These are phyloP conservation scores for Chlamydomonas asymmetrica DNA, from an alignment of 139 green algal species.

Conservation along the genomic window DNA sequence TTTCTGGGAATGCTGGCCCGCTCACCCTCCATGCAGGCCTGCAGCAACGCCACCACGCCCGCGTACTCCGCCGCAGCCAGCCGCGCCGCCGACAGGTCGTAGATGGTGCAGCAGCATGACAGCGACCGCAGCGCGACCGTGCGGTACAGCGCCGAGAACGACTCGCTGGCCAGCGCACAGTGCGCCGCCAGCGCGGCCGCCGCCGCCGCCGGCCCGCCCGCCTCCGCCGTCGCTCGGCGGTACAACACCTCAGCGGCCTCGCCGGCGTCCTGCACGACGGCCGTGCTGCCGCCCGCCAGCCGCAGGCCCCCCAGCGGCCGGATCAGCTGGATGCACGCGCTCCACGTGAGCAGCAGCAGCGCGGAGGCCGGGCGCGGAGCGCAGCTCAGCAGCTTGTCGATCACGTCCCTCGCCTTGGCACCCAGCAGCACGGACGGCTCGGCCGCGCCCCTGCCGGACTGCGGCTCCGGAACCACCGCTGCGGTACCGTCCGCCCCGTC, in stretches of 20 bases:
- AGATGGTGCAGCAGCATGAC: conserved; percentile 48
- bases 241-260: too few relatives aligned
- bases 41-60: conserved; percentile 30
- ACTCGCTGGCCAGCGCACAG: conserved; percentile 1
- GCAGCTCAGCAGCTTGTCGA: conserved; percentile 36
- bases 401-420: conserved; percentile 37
- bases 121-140: conserved; percentile 28
- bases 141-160: conserved; percentile 28
- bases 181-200: background rate
- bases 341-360: conserved; percentile 39
- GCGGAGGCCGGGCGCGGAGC: conserved; percentile 12
- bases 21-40: conserved; percentile 21
- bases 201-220: background rate
- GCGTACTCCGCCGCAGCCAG: conserved; percentile 30
- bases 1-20: background rate
- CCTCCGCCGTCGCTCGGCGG: too few relatives aligned
- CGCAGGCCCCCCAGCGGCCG: too few relatives aligned
- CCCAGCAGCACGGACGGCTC: conserved; percentile 29
- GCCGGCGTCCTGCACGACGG: background rate
- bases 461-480: too few relatives aligned
- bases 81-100: conserved; percentile 39
- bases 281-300: background rate
- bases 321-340: conserved; percentile 16
- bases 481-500: background rate
- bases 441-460: too few relatives aligned